Evolutionary conservation across 768 basidiomycete species (phyloP), one percentile per base, ranked within the genome.

Genomic region (Serendipita sp.): DNA sequence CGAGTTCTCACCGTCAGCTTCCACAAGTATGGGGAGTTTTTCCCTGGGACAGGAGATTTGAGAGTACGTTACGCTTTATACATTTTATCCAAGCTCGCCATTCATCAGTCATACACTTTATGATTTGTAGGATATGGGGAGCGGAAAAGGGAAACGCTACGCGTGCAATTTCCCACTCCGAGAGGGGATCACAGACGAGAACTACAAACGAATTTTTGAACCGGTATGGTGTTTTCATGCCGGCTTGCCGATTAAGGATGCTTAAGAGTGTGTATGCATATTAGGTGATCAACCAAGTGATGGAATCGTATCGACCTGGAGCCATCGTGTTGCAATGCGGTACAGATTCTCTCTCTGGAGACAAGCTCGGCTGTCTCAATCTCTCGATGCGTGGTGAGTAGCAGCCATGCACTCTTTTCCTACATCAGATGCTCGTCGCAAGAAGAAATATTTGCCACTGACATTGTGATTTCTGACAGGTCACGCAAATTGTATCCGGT

Each of bases 11-110:
- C 95, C 0, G 86, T 86, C 70, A 93, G 90, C 69, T 97, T 98
- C 75, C 96, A 99, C 73, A 97, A 98, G 74, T 99, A 97, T 68
- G 96, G 96, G 36, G 96, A 99, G 74, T 99, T 88, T 74, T 99
- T 99, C 74, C 96, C 96, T 33, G 96, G 96, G 46, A 99, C 96
- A 3, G 96, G 96, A n/a, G 95, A 96, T 74, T 78, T 96, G 45
- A 81, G 94, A 68, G 84, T 72, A 36, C 33, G 18, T 62, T 64
- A 48, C 50, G 62, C 40, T 40, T 40, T 40, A 40, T 6, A 40
- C 2, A 40, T 40, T 6, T 40, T 13, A 6, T 40, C 13, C 40
- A 40, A 40, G 23, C 23, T 40, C 13, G 40, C 5, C 6, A 40
- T 40, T 40, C 13, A 34, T 23, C 53, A 36, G 52, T 31, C 36